A percentile compares a stretch with the other conserved stretches of the same genome.
These are phyloP conservation scores for Phytophthora constricta DNA, from an alignment of 352 stramenopile genomes.

Conservation along the genomic window DNA sequence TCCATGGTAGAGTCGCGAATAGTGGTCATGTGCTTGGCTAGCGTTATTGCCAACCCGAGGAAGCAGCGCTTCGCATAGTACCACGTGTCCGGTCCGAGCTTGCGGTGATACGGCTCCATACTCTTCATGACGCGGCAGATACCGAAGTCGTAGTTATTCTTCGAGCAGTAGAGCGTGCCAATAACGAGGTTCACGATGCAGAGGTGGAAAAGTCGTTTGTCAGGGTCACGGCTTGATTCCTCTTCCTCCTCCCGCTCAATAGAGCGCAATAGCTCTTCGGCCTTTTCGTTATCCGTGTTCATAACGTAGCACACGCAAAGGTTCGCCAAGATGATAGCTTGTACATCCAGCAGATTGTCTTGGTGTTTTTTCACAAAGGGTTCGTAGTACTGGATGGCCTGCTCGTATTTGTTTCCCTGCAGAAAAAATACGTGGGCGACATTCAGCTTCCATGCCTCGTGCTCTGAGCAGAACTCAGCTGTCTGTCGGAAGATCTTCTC, in stretches of 20 bases:
- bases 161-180: conserved; percentile 97
- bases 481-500: conserved; percentile 96
- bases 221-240: conserved; percentile 84
- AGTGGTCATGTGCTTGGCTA: conserved; percentile 96
- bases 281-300: conserved; percentile 97
- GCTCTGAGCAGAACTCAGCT: conserved; percentile 95
- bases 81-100: conserved; percentile 96
- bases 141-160: conserved; percentile 97
- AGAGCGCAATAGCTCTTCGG: conserved; percentile 94
- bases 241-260: conserved; percentile 96
- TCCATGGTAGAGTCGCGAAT: conserved; percentile 95
- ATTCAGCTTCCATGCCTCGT: conserved; percentile 96
- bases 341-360: conserved; percentile 93
- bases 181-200: conserved; percentile 99
- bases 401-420: conserved; percentile 91
- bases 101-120: conserved; percentile 96
- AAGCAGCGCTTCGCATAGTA: conserved; percentile 97
- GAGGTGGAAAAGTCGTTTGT: conserved; percentile 94
- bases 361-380: conserved; percentile 94
- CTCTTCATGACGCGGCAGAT: conserved; percentile 96
- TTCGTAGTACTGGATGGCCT: conserved; percentile 95
- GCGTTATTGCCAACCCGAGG: conserved; percentile 91
- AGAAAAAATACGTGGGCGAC: conserved; percentile 97
- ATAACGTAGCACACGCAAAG: conserved; percentile 98
- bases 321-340: conserved; percentile 97